phyloP scores from a whole-genome alignment of 352 stramenopile species.

The Pythium folliculosum region DNA sequence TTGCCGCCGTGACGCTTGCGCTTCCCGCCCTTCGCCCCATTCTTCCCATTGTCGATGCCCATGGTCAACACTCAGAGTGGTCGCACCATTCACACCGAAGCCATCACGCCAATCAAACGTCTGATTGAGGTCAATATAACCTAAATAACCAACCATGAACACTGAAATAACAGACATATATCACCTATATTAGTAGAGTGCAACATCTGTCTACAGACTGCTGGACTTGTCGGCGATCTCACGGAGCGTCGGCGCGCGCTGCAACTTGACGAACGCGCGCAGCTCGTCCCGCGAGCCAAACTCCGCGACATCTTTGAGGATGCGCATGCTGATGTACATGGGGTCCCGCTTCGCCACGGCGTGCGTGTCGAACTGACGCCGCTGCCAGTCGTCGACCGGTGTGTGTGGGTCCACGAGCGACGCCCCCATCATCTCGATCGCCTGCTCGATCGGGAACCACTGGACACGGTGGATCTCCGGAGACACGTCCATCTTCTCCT shows the following conservation, averaged over 20 bases:
- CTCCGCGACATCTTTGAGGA: constrained; percentile 40
- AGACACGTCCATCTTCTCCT: constrained; percentile 49
- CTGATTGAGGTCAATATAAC: no score
- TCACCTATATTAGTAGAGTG: constrained; percentile 1
- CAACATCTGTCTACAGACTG: constrained; percentile 12
- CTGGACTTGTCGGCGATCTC: constrained; percentile 16
- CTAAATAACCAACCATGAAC: constrained; percentile 19
- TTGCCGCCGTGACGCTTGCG: constrained; percentile 26
- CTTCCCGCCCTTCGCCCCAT: constrained; percentile 14
- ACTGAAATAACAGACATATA: background rate
- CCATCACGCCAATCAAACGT: constrained; percentile 21
- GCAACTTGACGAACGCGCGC: constrained; percentile 30
- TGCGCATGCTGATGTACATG: constrained; percentile 56
- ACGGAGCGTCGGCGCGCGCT: constrained; percentile 26
- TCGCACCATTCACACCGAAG: constrained; percentile 5
- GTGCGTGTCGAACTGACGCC: constrained; percentile 39
- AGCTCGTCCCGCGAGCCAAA: constrained; percentile 28
- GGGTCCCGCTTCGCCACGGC: constrained; percentile 41
- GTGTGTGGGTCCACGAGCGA: constrained; percentile 32
- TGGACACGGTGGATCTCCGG: constrained; percentile 55
- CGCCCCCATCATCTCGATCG: constrained; percentile 47
- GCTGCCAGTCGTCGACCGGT: constrained; percentile 47
- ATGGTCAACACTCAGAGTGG: constrained; percentile 2
- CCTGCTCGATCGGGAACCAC: constrained; percentile 58
- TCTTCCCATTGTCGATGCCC: constrained; percentile 21